Conservation (phyloP, 2,329 filamentous ascomycete species). For the Paracorniculantispora psalliotae region DNA sequence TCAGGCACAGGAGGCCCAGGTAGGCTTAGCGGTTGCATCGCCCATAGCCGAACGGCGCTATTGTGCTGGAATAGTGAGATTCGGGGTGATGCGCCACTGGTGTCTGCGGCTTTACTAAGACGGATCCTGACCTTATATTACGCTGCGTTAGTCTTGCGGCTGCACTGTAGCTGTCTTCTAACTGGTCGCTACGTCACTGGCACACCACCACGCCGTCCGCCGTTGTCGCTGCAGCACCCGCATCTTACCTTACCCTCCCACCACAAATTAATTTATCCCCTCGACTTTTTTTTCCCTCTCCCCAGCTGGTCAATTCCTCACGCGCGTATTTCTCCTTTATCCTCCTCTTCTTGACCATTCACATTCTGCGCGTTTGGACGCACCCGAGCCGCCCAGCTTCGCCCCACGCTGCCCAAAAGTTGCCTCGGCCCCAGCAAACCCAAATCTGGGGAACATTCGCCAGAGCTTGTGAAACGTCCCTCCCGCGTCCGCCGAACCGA, state of each 20-base stretch:
- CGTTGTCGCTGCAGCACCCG: conserved; percentile 7
- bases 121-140: not conserved
- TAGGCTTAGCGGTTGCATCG: not conserved
- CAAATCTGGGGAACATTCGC: not conserved
- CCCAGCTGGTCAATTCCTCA: not conserved
- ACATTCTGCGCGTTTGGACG: not conserved
- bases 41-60: not conserved
- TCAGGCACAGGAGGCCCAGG: not conserved
- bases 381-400: not conserved
- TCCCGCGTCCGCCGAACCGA: not conserved
- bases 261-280: not conserved
- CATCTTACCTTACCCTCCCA: conserved; percentile 13
- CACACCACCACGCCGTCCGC: not conserved
- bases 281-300: not conserved
- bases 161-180: too few relatives aligned
- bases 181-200: conserved; percentile 7
- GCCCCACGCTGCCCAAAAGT: not conserved
- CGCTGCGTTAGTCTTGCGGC: not conserved
- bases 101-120: not conserved
- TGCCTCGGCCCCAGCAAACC: not conserved
- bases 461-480: not conserved
- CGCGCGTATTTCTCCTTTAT: not conserved
- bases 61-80: too few relatives aligned
- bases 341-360: not conserved
- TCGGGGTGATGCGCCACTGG: too few relatives aligned